Base-by-base conservation (phyloP, 139 green algal species). In the Chlorella sp. region DNA sequence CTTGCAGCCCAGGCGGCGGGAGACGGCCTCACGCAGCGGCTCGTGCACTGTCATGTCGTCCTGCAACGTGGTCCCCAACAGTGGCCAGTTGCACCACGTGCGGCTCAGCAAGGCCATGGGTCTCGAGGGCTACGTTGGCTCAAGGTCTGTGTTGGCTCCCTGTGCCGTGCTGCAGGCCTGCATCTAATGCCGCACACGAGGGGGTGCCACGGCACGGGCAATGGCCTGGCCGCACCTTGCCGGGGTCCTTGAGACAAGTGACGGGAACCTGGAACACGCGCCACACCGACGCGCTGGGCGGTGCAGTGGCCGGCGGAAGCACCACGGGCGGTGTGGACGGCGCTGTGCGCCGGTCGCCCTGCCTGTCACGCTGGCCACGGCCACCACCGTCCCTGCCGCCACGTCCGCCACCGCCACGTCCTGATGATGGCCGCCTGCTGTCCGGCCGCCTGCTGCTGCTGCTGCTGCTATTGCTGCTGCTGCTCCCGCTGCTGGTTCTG, bases 201-300 rank as follows among this genome's bases (percentile, higher is more conserved):
- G n/a, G 34, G 5, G 2, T 2, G 34, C 32, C 1, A 60, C 2
- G 32, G 35, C 33, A 31, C 1, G 1, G 6, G 30, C 3, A 50
- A 42, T 3, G 31, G 3, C n/a, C 31, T 29, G 55, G 55, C 5
- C 66, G 10, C 35, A 79, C 80, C 66, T 88, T 92, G 30, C 88
- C 88, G 10, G 83, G 78, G 64, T 93, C 88, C 14, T 71, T 42
- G 2, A 63, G 31, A 0, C 73, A 33, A 1, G 82, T 68, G 1
- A 93, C 78, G 1, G 69, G 55, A 3, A 92, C 65, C 10, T 80
- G 69, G 64, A 80, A 91, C 3, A 93, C 27, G 0, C 87, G 76
- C 75, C 70, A 81, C n/a, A n/a, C n/a, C n/a, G n/a, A n/a, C n/a
- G n/a, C n/a, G n/a, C n/a, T n/a, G 36, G 26, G 55, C 55, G 20